Conservation (phyloP, 2,329 filamentous ascomycete species). For the Cordyceps javanica region DNA sequence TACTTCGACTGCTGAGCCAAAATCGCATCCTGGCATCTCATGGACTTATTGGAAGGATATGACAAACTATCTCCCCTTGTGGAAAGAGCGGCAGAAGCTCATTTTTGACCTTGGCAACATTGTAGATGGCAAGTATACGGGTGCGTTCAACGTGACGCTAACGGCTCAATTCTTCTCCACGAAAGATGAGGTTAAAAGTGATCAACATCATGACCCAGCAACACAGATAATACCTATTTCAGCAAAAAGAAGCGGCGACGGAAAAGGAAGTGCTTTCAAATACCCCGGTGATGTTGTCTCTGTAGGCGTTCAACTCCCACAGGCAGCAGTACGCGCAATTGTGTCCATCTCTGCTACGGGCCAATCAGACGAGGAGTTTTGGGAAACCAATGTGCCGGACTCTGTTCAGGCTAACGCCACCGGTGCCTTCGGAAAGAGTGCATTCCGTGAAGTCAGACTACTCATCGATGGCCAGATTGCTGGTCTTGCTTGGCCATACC, state of each 20-base stretch:
- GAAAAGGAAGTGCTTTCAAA: constrained; percentile 59
- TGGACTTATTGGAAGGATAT: no score
- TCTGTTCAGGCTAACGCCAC: constrained; percentile 38
- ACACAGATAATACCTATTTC: constrained; percentile 67
- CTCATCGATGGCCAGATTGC: constrained; percentile 66
- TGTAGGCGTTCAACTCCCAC: constrained; percentile 55
- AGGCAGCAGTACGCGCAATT: constrained; percentile 61
- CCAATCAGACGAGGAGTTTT: constrained; percentile 74
- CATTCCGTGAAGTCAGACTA: constrained; percentile 74
- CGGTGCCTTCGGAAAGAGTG: constrained; percentile 51
- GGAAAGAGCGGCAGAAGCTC: constrained; percentile 62
- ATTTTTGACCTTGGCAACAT: constrained; percentile 80
- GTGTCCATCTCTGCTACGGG: constrained; percentile 75
- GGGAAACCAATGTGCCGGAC: constrained; percentile 72
- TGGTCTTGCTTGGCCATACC: constrained; percentile 75
- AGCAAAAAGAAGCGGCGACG: constrained; percentile 40
- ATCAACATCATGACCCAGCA: constrained; percentile 34
- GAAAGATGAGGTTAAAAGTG: constrained; percentile 21
- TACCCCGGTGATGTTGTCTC: constrained; percentile 54
- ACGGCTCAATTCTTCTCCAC: constrained; percentile 61
- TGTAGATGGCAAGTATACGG: constrained; percentile 64
- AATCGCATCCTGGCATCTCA: no score
- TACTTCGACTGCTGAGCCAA: constrained; percentile 77
- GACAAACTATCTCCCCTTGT: constrained; percentile 63
- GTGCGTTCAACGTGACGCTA: no score